Conservation (phyloP, 495 filamentous ascomycete species). For the Penicillium odoratum region DNA sequence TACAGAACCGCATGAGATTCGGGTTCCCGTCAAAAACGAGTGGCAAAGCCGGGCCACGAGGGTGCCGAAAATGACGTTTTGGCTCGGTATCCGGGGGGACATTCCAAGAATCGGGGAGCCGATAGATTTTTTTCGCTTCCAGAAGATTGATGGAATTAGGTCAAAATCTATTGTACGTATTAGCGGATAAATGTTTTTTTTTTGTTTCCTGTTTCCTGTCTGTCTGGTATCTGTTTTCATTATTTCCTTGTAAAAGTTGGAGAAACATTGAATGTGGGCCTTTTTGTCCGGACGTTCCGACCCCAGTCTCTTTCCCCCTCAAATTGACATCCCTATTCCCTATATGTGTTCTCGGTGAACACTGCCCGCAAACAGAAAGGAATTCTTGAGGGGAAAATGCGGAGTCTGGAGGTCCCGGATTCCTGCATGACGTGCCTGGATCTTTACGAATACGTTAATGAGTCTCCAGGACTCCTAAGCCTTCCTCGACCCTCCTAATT, state of each 20-base stretch:
- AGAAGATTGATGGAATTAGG: background rate
- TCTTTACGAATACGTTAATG: background rate
- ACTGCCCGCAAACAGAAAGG: constrained; percentile 7
- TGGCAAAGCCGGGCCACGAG: constrained; percentile 20
- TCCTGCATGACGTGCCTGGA: background rate
- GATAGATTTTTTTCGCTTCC: constrained; percentile 6
- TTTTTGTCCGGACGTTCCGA: constrained; percentile 18
- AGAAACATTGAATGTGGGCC: background rate
- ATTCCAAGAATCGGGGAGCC: constrained; percentile 5
- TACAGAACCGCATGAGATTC: constrained; percentile 11
- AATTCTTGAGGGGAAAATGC: constrained; percentile 19
- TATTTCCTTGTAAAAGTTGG: background rate
- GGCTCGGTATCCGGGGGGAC: constrained; percentile 17
- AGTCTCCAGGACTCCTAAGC: background rate
- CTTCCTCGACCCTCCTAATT: background rate
- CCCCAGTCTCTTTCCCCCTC: constrained; percentile 22
- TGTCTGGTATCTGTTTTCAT: background rate
- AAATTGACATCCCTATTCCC: constrained; percentile 12
- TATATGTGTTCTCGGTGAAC: constrained; percentile 25
- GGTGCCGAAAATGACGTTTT: constrained; percentile 13
- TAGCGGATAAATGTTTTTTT: constrained; percentile 2
- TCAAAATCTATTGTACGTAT: background rate
- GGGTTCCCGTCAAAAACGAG: constrained; percentile 8
- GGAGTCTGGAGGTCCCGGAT: constrained; percentile 19
- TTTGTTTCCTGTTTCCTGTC: background rate